Conservation (phyloP, 208 protist genomes). For the Acanthamoeba pearcei region DNA sequence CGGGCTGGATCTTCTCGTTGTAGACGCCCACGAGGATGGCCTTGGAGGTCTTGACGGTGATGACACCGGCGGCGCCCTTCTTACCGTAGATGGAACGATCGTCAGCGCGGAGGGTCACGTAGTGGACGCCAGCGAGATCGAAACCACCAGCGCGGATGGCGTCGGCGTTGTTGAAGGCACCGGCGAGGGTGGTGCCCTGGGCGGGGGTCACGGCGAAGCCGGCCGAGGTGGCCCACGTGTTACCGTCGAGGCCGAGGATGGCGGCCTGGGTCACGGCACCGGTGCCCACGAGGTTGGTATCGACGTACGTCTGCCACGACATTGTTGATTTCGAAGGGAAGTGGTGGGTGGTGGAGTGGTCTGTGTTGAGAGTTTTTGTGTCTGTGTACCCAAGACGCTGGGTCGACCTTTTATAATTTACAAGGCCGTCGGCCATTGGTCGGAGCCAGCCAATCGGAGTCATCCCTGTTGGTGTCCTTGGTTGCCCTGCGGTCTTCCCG, state of each 20-base stretch:
- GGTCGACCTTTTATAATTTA: neutral
- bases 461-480: neutral
- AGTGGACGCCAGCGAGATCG: conserved; percentile 78
- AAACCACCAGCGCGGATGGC: conserved; percentile 77
- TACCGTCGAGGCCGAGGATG: conserved; percentile 86
- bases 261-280: conserved; percentile 80
- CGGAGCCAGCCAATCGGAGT: neutral
- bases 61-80: conserved; percentile 81
- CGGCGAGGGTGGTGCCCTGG: conserved; percentile 75
- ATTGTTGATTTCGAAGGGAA: conserved; percentile 72
- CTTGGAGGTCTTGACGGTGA: conserved; percentile 84
- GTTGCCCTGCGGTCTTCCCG: neutral
- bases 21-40: conserved; percentile 85
- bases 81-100: conserved; percentile 84
- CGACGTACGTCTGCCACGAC: conserved; percentile 90
- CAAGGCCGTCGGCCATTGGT: neutral
- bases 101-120: conserved; percentile 83
- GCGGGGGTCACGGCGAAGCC: conserved; percentile 78
- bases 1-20: conserved; percentile 83
- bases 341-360: neutral
- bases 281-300: conserved; percentile 88
- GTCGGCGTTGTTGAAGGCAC: conserved; percentile 63
- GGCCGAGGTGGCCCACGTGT: conserved; percentile 84
- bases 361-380: neutral
- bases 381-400: neutral